A percentile compares a stretch with the other conserved stretches of the same genome.
Evolutionary conservation across 805 yeast genomes (phyloP).

Genomic region (Lipomyces spencermartinsiae): DNA sequence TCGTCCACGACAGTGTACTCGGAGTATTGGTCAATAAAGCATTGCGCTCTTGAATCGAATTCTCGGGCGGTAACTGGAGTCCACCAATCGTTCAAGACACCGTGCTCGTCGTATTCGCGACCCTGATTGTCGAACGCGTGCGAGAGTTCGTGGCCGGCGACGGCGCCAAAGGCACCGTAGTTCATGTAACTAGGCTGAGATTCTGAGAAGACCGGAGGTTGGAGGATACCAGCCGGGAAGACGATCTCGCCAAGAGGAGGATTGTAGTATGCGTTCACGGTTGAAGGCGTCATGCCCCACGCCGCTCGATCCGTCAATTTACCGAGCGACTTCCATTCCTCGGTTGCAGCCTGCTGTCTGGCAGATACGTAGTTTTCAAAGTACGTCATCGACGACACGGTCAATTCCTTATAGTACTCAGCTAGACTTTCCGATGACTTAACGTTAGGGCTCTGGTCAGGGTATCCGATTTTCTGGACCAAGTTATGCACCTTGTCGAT

Average conservation of each 20-base stretch:
- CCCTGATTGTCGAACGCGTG: constrained; percentile 39
- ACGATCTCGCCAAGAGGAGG: constrained; percentile 39
- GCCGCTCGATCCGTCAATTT: constrained; percentile 35
- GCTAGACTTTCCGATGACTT: constrained; percentile 33
- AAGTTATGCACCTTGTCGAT: constrained; percentile 34
- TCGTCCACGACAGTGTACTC: constrained; percentile 36
- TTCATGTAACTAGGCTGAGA: constrained; percentile 37
- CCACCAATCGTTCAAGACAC: constrained; percentile 39
- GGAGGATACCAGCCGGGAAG: constrained; percentile 39
- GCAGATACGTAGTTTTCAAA: constrained; percentile 37
- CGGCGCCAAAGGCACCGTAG: constrained; percentile 39
- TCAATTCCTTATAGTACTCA: constrained; percentile 29
- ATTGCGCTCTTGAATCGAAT: constrained; percentile 36
- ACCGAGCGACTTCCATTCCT: constrained; percentile 33
- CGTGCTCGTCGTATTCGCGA: constrained; percentile 35
- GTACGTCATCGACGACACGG: constrained; percentile 24
- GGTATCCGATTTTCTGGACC: constrained; percentile 39
- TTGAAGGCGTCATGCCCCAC: constrained; percentile 38
- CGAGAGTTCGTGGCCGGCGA: constrained; percentile 39
- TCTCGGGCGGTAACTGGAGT: constrained; percentile 30
- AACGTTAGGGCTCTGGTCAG: constrained; percentile 32
- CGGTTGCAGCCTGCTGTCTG: constrained; percentile 31
- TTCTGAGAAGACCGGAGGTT: constrained; percentile 37
- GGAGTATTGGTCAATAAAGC: constrained; percentile 38
- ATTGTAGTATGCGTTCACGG: constrained; percentile 40